phyloP scores from a whole-genome alignment of 2,329 filamentous ascomycete species.

The Laburnicola sp. region DNA sequence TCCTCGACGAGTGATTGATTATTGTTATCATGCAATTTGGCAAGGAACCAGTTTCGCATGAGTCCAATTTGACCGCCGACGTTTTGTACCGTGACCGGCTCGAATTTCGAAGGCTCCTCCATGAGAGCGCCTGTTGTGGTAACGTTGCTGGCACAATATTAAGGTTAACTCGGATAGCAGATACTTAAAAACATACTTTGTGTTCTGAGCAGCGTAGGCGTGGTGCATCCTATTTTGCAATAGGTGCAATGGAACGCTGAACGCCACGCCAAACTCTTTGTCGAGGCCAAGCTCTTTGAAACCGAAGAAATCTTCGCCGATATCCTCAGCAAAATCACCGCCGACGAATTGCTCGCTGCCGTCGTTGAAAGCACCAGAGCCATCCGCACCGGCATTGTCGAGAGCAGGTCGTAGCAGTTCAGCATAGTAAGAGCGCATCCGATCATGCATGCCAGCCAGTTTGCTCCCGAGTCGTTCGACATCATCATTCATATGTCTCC shows the following conservation, averaged over 20 bases:
- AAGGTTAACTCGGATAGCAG: conserved; percentile 18
- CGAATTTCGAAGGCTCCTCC: conserved; percentile 68
- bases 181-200: conserved; percentile 50
- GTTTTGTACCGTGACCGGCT: conserved; percentile 77
- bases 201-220: conserved; percentile 77
- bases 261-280: conserved; percentile 83
- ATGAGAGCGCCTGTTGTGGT: conserved; percentile 65
- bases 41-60: conserved; percentile 87
- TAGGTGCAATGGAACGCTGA: conserved; percentile 91
- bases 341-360: conserved; percentile 96
- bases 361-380: conserved; percentile 89
- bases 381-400: conserved; percentile 75
- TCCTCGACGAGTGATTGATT: conserved; percentile 87
- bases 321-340: conserved; percentile 95
- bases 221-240: conserved; percentile 88
- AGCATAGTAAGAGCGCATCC: conserved; percentile 90
- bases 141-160: conserved; percentile 56
- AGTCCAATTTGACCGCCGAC: conserved; percentile 81
- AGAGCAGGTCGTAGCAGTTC: conserved; percentile 91
- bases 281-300: conserved; percentile 95
- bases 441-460: conserved; percentile 82
- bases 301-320: conserved; percentile 98
- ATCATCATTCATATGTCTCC: conserved; percentile 86
- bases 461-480: conserved; percentile 83
- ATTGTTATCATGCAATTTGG: conserved; percentile 81